Conservation (phyloP, 192 early-diverging fungal species). For the Umbelopsis vinacea region DNA sequence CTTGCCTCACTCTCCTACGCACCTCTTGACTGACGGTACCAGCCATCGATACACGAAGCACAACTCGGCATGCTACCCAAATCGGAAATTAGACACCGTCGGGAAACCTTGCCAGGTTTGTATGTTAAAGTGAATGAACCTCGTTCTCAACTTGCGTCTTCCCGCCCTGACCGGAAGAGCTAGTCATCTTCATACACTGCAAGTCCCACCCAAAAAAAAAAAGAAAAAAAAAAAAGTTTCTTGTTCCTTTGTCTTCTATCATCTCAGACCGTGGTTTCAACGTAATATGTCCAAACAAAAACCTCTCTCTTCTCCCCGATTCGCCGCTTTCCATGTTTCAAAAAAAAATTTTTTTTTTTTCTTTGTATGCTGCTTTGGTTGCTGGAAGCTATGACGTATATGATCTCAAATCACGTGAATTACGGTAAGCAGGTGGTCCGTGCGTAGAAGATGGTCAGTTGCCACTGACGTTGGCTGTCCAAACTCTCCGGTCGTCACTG, state of each 20-base stretch:
- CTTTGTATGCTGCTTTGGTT: background rate
- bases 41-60: no score
- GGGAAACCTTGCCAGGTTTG: background rate
- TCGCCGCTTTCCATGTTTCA: background rate
- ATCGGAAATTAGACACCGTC: background rate
- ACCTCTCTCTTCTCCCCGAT: background rate
- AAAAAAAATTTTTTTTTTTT: background rate
- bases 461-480: background rate
- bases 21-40: no score
- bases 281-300: background rate
- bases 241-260: no score
- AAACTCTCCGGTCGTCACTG: background rate
- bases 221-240: no score
- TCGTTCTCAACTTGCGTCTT: no score
- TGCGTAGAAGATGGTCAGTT: background rate
- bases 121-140: no score
- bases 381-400: background rate
- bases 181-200: no score
- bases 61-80: constrained; percentile 1
- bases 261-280: background rate
- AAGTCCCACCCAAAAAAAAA: no score
- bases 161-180: no score
- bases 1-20: background rate
- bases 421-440: background rate
- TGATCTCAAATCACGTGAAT: background rate